phyloP scores from a whole-genome alignment of 148 eudicot genomes.

The Cornus suecica region DNA sequence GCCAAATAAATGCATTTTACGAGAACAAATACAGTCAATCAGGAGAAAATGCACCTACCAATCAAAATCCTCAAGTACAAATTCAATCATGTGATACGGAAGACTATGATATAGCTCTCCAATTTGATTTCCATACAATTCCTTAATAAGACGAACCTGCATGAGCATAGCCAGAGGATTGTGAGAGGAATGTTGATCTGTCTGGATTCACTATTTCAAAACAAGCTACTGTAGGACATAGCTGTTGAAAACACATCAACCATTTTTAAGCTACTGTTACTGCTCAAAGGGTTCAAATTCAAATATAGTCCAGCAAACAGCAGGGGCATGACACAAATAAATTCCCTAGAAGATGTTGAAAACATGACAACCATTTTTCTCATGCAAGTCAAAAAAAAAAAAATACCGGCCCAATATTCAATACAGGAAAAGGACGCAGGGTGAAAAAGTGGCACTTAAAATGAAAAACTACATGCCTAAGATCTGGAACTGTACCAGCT shows the following conservation, averaged over 20 bases:
- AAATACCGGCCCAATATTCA: too few relatives aligned
- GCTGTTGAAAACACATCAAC: too few relatives aligned
- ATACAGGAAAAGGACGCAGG: too few relatives aligned
- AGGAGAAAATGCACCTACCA: constrained; percentile 42
- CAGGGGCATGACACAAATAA: too few relatives aligned
- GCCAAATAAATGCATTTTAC: background rate
- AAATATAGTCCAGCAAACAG: too few relatives aligned
- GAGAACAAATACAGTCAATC: background rate
- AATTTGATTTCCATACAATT: constrained; percentile 90
- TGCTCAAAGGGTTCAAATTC: too few relatives aligned
- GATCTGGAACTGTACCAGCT: background rate
- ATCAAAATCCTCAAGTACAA: constrained; percentile 73
- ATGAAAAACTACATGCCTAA: too few relatives aligned
- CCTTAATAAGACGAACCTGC: constrained; percentile 86
- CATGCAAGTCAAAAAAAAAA: too few relatives aligned
- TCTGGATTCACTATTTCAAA: background rate
- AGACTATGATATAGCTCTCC: constrained; percentile 92
- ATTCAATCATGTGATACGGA: constrained; percentile 89
- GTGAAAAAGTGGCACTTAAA: too few relatives aligned
- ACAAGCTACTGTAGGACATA: background rate
- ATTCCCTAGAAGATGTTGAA: too few relatives aligned
- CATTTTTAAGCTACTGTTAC: too few relatives aligned
- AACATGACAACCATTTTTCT: too few relatives aligned
- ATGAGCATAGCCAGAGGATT: constrained; percentile 18
- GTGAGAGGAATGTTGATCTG: background rate